Evolutionary conservation across 306 rosid genomes (phyloP).

Genomic region (Cajanus cajan): DNA sequence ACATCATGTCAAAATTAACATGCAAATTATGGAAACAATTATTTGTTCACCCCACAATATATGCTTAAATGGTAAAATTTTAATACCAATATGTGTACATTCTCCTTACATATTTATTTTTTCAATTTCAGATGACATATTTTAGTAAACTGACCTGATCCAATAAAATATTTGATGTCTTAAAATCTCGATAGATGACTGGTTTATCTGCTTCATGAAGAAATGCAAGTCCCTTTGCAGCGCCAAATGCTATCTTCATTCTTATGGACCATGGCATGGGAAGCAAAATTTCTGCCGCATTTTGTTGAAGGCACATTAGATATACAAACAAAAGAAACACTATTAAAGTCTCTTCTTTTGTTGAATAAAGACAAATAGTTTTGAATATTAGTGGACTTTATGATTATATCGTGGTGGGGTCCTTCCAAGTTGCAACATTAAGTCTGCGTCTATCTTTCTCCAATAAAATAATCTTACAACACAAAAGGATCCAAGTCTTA

Average conservation of each 20-base stretch:
- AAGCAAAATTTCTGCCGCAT: slow-evolving; percentile 73
- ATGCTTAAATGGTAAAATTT: background rate
- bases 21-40: background rate
- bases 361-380: background rate
- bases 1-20: background rate
- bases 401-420: background rate
- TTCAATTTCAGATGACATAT: background rate
- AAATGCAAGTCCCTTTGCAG: slow-evolving; percentile 97
- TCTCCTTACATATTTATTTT: background rate
- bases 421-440: background rate
- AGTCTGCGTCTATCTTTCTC: background rate
- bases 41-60: background rate
- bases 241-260: slow-evolving; percentile 96
- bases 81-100: background rate
- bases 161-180: slow-evolving; percentile 88
- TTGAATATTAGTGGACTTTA: background rate
- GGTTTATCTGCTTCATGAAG: slow-evolving; percentile 98
- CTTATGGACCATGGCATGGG: slow-evolving; percentile 95
- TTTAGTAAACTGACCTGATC: slow-evolving; percentile 58
- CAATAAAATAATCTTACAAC: background rate
- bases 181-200: slow-evolving; percentile 96
- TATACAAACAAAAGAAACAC: background rate
- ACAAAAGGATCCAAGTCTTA: background rate
- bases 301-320: slow-evolving; percentile 9
- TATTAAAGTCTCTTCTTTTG: background rate